These are phyloP conservation scores for Fusarium bactridioides DNA, from an alignment of 2,329 filamentous ascomycete species.

Conservation along the genomic window DNA sequence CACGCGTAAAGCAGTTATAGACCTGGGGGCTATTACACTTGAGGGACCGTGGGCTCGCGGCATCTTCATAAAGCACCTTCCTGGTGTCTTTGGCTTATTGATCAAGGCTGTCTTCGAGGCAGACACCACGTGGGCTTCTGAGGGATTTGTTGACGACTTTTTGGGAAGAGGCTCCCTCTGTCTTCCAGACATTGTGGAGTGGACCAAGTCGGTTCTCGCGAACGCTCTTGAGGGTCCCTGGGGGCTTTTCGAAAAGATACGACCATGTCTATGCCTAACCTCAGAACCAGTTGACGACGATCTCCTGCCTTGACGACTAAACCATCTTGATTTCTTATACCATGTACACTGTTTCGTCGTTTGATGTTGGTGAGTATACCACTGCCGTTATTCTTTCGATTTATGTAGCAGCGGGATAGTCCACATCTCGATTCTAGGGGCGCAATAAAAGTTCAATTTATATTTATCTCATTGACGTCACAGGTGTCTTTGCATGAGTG, in stretches of 20 bases:
- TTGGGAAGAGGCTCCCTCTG: conserved; percentile 41
- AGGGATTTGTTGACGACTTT: conserved; percentile 52
- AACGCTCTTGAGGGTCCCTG: conserved; percentile 51
- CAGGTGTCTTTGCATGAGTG: neutral
- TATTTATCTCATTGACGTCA: conserved; percentile 21
- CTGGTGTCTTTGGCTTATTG: conserved; percentile 45
- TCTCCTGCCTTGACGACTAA: conserved; percentile 23
- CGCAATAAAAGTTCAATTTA: conserved; percentile 43
- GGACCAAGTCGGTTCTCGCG: conserved; percentile 47
- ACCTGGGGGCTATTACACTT: conserved; percentile 62
- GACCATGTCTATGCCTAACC: conserved; percentile 27
- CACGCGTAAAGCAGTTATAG: conserved; percentile 55
- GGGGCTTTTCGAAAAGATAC: conserved; percentile 45
- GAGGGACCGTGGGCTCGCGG: conserved; percentile 52
- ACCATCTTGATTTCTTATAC: conserved; percentile 25
- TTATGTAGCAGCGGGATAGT: conserved; percentile 28
- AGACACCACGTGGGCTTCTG: conserved; percentile 49
- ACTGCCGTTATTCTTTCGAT: conserved; percentile 37
- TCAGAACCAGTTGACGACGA: conserved; percentile 29
- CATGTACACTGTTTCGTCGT: conserved; percentile 35
- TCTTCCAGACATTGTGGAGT: conserved; percentile 30
- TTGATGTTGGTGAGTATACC: conserved; percentile 42
- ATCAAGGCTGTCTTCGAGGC: conserved; percentile 38
- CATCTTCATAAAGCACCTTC: conserved; percentile 33
- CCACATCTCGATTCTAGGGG: conserved; percentile 35